A percentile compares a stretch with the other conserved stretches of the same genome.
These are phyloP conservation scores for Schizosaccharomyces octosporus DNA, from an alignment of 805 yeast genomes.

Conservation along the genomic window DNA sequence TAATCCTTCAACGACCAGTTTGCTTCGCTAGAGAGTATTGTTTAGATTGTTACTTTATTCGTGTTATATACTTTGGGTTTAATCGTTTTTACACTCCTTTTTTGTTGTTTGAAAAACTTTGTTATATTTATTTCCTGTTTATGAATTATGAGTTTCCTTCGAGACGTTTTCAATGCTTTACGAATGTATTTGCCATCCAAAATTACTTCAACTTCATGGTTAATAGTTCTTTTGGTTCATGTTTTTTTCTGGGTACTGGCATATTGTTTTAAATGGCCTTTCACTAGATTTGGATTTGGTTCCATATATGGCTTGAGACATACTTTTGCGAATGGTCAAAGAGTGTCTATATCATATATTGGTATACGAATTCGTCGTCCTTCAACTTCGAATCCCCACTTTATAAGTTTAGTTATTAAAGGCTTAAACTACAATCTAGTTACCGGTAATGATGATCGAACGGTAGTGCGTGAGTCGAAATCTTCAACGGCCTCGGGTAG, in stretches of 20 bases:
- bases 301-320: background rate
- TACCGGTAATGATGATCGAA: background rate
- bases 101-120: too few species aligned
- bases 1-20: too few species aligned
- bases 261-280: background rate
- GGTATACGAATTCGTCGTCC: background rate
- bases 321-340: background rate
- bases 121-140: too few species aligned
- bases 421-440: background rate
- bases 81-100: too few species aligned
- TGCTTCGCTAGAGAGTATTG: too few species aligned
- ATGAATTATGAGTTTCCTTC: too few species aligned
- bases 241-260: background rate
- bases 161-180: too few species aligned
- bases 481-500: too few species aligned
- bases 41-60: too few species aligned
- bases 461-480: too few species aligned
- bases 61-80: too few species aligned
- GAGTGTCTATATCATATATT: background rate
- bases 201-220: background rate
- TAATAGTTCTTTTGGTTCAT: background rate
- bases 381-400: background rate
- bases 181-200: background rate
- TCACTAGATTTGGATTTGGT: background rate
- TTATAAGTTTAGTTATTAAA: background rate